Conservation (phyloP, 345 rosid species). For the Gossypioides kirkii region DNA sequence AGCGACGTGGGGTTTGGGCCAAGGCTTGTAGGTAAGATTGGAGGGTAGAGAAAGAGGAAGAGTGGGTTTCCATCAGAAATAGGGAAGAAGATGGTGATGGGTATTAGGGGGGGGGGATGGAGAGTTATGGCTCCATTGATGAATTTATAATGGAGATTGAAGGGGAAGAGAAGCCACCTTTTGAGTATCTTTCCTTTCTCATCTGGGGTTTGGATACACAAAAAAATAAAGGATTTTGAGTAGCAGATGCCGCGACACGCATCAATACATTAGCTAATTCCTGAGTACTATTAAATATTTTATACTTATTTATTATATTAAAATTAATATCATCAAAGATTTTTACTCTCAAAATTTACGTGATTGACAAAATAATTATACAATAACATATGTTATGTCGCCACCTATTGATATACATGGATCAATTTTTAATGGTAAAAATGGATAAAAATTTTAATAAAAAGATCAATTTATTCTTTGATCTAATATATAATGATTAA, state of each 20-base stretch:
- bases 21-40: not conserved
- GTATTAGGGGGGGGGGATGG: too few relatives aligned
- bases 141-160: not conserved
- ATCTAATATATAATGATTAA: accelerated
- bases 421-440: too few relatives aligned
- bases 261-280: not conserved
- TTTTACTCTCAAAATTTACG: too few relatives aligned
- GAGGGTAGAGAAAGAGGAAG: not conserved
- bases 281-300: too few relatives aligned
- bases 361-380: too few relatives aligned
- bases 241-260: not conserved
- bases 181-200: not conserved
- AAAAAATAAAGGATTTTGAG: not conserved
- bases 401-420: too few relatives aligned
- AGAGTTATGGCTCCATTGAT: not conserved
- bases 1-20: not conserved
- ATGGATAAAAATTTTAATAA: too few relatives aligned
- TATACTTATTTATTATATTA: too few relatives aligned
- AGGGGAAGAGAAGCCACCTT: not conserved
- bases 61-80: not conserved
- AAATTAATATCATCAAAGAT: too few relatives aligned
- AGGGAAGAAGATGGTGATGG: not conserved
- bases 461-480: too few relatives aligned
- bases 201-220: not conserved
- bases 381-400: too few relatives aligned